phyloP scores from a whole-genome alignment of 108 stramenopile genomes.

The Nannochloropsis granulata region DNA sequence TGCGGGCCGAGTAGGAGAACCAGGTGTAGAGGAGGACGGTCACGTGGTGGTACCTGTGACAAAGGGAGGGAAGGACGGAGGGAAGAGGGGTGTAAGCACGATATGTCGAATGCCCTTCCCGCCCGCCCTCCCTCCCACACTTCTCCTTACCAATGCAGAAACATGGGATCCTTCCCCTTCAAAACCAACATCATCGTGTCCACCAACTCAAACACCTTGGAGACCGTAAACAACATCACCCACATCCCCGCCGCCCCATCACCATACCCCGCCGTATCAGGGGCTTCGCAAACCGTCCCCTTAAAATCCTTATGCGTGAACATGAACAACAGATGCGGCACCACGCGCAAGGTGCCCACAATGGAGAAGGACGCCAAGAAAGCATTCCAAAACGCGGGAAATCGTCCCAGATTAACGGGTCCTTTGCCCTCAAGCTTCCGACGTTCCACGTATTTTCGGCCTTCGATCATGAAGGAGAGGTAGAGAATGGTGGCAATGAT shows the following conservation, averaged over 20 bases:
- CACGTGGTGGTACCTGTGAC: conserved; percentile 41
- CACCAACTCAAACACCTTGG: background rate
- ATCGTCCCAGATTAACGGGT: background rate
- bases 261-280: background rate
- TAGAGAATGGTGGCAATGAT: background rate
- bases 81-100: no score
- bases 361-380: background rate
- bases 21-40: conserved; percentile 51
- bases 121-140: background rate
- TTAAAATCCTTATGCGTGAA: background rate
- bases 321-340: background rate
- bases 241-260: background rate
- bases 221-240: background rate
- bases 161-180: background rate
- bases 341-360: background rate
- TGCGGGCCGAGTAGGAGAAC: conserved; percentile 39
- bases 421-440: background rate
- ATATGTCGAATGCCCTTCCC: background rate
- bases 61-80: background rate
- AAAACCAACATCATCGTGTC: background rate
- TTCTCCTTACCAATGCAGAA: background rate
- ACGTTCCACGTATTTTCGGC: background rate
- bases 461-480: background rate
- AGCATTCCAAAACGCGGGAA: background rate
- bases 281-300: background rate